Evolutionary conservation across 305 asterid species (phyloP), one percentile per base, ranked within the genome.

Genomic region (Stenogyne calaminthoides): DNA sequence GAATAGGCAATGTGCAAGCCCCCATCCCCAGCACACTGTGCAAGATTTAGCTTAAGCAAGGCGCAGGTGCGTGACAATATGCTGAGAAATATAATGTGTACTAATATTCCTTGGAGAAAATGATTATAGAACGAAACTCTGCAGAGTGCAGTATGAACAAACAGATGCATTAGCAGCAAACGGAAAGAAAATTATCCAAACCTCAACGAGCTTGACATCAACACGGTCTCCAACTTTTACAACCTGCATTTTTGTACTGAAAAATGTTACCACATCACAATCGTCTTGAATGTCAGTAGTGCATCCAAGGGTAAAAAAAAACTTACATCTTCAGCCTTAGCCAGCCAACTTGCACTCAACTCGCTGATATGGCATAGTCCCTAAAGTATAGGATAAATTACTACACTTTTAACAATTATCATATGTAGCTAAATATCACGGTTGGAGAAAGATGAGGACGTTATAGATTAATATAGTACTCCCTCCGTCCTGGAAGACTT

Each of bases 161-260:
- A 44, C 34, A 66, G 44, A 36, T 51, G 67, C 70, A 78, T 47
- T 56, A 55, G 61, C 56, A 72, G 68, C 58, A 51, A 39, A 42
- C 19, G 20, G 71, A 7, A 73, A 55, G 61, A 72, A 69, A 47
- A 77, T 19, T 69, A 64, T 79, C 18, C 82, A 54, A n/a, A 93
- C 98, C 98, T 94, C 99, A 76, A 92, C 90, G 82, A 94, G 94
- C 84, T 92, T 92, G 80, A 94, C 97, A 86, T 94, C 99, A 79
- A 94, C 70, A 60, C 82, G 93, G 56, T 94, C 99, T 74, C 99
- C 99, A 69, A 91, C 92, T 86, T 94, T 88, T 81, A 90, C 81
- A 80, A 83, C 98, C 98, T 93, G 86, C 57, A 61, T 66, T 52
- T n/a, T 76, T 46, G 59, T 36, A 75, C 74, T 25, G 57, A 69